Evolutionary conservation across 805 yeast species (phyloP).

Genomic region (Metschnikowia anglica): DNA sequence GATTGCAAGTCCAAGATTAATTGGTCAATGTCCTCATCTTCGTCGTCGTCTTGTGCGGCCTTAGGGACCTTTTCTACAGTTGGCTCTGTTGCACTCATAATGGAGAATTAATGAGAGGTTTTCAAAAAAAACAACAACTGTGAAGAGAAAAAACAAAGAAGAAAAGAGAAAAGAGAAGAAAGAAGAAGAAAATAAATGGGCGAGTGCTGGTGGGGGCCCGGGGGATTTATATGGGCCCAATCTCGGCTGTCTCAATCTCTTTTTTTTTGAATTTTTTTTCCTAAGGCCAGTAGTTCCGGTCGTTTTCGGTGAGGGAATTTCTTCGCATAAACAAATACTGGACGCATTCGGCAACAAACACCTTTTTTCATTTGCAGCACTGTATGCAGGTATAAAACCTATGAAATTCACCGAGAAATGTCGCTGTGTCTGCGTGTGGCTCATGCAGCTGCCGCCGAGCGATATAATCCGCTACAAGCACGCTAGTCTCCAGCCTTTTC

Average conservation of each 20-base stretch:
- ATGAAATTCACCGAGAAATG: constrained; percentile 1
- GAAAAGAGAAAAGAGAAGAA: constrained; percentile 8
- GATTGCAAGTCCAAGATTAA: constrained; percentile 78
- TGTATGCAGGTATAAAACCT: constrained; percentile 1
- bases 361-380: constrained; percentile 13
- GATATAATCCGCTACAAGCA: background rate
- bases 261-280: constrained; percentile 2
- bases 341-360: constrained; percentile 21
- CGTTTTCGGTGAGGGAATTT: constrained; percentile 21
- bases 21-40: constrained; percentile 58
- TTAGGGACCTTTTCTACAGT: constrained; percentile 53
- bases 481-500: too few relatives aligned
- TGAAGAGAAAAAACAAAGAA: constrained; percentile 8
- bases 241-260: constrained; percentile 6
- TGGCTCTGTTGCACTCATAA: constrained; percentile 48
- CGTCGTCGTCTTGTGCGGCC: constrained; percentile 44
- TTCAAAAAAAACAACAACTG: constrained; percentile 16
- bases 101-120: constrained; percentile 10
- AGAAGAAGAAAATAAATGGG: constrained; percentile 3
- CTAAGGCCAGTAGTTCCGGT: constrained; percentile 8
- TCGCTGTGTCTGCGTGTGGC: constrained; percentile 3
- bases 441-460: constrained; percentile 2
- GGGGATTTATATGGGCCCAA: constrained; percentile 19
- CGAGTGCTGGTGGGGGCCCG: constrained; percentile 10
- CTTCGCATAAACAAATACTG: constrained; percentile 21